These are phyloP conservation scores for Mortierella sp. DNA, from an alignment of 371 early-diverging fungal species.

Conservation along the genomic window DNA sequence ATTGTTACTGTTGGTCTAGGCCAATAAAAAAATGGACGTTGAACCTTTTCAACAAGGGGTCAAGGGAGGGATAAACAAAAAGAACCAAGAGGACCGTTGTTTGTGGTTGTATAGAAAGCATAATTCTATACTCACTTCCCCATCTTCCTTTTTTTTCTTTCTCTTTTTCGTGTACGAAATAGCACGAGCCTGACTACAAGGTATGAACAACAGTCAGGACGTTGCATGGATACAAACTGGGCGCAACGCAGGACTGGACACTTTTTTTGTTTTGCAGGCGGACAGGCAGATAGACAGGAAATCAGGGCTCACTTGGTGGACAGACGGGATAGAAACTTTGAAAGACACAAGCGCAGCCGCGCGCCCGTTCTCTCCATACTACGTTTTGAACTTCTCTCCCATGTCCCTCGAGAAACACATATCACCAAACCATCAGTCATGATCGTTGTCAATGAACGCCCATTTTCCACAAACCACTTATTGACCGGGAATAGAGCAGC, in stretches of 20 bases:
- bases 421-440: too few relatives aligned
- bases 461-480: too few relatives aligned
- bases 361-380: background rate
- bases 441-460: too few relatives aligned
- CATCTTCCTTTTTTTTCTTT: background rate
- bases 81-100: background rate
- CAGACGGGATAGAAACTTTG: background rate
- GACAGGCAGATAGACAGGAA: background rate
- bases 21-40: background rate
- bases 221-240: too few relatives aligned
- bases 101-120: background rate
- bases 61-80: background rate
- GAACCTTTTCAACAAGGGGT: background rate
- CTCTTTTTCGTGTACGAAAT: conserved; percentile 6
- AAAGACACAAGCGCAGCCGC: background rate
- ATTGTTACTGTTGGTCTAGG: background rate
- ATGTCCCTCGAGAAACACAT: too few relatives aligned
- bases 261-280: background rate
- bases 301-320: background rate
- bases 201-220: conserved; percentile 7
- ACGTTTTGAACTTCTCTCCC: background rate
- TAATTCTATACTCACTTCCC: background rate
- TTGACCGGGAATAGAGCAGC: too few relatives aligned
- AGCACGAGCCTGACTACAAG: conserved; percentile 32
- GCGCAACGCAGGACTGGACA: background rate